phyloP scores from a whole-genome alignment of 768 basidiomycete genomes.

The Trametes coccinea region DNA sequence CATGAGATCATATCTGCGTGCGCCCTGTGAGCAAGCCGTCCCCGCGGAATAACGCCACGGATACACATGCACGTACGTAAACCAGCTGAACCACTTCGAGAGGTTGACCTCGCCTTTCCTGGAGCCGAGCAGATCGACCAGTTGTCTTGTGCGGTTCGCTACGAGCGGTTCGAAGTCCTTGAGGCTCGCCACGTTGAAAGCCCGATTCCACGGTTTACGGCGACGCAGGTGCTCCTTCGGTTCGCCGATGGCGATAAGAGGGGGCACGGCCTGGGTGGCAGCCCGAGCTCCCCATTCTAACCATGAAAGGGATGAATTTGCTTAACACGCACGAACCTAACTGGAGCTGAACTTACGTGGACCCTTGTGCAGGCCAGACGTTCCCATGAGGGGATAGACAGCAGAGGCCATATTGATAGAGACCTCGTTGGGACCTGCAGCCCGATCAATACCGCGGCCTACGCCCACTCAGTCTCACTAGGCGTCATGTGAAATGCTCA shows the following conservation, averaged over 20 bases:
- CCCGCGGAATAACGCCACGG: neutral
- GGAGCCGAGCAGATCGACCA: slow-evolving; percentile 25
- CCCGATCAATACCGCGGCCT: neutral
- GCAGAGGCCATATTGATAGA: slow-evolving; percentile 23
- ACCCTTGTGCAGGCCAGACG: slow-evolving; percentile 29
- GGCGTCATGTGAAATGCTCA: slow-evolving; percentile 9
- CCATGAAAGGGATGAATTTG: neutral
- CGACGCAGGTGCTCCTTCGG: slow-evolving; percentile 36
- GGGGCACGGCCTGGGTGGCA: slow-evolving; percentile 13
- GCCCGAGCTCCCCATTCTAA: slow-evolving; percentile 19
- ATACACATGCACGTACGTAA: slow-evolving; percentile 34
- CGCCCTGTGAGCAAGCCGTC: slow-evolving; percentile 6
- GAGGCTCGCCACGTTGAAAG: slow-evolving; percentile 37
- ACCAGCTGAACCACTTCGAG: slow-evolving; percentile 39
- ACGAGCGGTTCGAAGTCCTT: slow-evolving; percentile 34
- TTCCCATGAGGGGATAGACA: slow-evolving; percentile 25
- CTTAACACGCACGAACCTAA: neutral
- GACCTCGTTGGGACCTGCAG: slow-evolving; percentile 29
- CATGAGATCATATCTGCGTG: slow-evolving; percentile 35
- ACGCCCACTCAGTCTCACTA: neutral
- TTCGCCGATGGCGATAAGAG: slow-evolving; percentile 36
- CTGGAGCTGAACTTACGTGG: slow-evolving; percentile 20
- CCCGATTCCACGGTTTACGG: slow-evolving; percentile 43
- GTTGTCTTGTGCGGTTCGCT: slow-evolving; percentile 27
- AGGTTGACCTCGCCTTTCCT: slow-evolving; percentile 32